Evolutionary conservation across 192 early-diverging fungal genomes (phyloP).

Genomic region (Coemansia sp.): DNA sequence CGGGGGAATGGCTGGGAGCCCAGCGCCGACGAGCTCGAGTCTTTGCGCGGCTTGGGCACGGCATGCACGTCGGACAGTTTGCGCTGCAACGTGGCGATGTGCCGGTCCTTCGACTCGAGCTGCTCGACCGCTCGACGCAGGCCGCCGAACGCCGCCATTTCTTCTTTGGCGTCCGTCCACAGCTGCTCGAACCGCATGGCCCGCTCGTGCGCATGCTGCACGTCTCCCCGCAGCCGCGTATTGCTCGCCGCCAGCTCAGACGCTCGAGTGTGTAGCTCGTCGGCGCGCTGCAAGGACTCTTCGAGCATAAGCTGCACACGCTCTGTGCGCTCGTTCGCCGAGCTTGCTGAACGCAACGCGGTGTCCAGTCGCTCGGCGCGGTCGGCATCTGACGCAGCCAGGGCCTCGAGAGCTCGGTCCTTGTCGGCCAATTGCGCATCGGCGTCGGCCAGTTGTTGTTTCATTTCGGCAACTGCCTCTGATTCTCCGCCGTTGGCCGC

Average conservation of each 20-base stretch:
- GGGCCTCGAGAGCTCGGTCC: conserved; percentile 12
- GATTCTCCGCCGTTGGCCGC: not conserved
- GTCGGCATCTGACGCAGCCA: conserved; percentile 6
- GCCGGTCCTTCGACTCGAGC: conserved; percentile 42
- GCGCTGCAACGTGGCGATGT: conserved; percentile 42
- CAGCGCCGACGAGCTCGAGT: not conserved
- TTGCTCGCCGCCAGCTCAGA: conserved; percentile 19
- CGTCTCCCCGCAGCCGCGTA: conserved; percentile 25
- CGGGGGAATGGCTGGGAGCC: conserved; percentile 10
- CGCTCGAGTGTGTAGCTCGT: conserved; percentile 13
- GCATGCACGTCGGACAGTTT: conserved; percentile 25
- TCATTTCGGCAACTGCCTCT: conserved; percentile 5
- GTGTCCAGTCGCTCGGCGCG: conserved; percentile 32
- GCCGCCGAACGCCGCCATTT: conserved; percentile 27
- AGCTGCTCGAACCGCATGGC: conserved; percentile 42
- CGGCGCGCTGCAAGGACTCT: conserved; percentile 25
- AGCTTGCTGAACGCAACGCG: conserved; percentile 25
- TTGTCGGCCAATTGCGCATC: conserved; percentile 23
- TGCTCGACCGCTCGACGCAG: conserved; percentile 35
- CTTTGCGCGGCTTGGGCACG: not conserved
- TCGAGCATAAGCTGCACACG: conserved; percentile 40
- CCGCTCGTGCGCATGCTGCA: conserved; percentile 22
- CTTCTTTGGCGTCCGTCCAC: conserved; percentile 36
- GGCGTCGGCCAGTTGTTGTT: conserved; percentile 13
- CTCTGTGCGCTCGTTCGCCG: conserved; percentile 40